phyloP scores from a whole-genome alignment of 495 filamentous ascomycete species.

The Hypoxylon cercidicola region DNA sequence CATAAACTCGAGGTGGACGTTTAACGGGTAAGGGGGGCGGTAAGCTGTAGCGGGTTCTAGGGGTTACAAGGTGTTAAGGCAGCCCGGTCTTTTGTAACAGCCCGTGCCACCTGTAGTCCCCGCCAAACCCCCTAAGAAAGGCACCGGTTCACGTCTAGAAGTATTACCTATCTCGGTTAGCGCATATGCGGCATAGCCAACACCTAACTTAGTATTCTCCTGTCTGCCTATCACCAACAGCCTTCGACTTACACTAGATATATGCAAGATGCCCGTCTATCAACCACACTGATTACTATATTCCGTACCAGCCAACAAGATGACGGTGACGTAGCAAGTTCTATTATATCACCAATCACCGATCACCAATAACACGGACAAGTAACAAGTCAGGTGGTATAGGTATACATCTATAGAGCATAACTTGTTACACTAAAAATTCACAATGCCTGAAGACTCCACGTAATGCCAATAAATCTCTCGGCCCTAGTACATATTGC shows the following conservation, averaged over 20 bases:
- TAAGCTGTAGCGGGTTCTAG: constrained; percentile 23
- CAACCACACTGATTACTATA: not conserved
- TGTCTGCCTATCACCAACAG: no score
- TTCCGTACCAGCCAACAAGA: not conserved
- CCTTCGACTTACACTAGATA: no score
- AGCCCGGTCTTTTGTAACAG: constrained; percentile 34
- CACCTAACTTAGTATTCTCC: not conserved
- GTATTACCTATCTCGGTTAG: constrained; percentile 13
- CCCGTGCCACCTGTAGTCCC: constrained; percentile 41
- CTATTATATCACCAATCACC: not conserved
- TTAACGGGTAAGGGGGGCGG: not conserved
- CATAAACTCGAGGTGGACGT: not conserved
- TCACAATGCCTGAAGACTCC: constrained; percentile 16
- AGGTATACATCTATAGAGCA: constrained; percentile 9
- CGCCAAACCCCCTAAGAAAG: constrained; percentile 32
- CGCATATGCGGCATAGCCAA: constrained; percentile 3
- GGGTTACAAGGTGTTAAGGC: constrained; percentile 1
- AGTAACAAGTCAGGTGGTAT: not conserved
- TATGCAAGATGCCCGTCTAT: no score
- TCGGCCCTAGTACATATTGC: constrained; percentile 20
- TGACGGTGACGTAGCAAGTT: not conserved
- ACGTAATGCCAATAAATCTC: constrained; percentile 21
- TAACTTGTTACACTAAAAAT: constrained; percentile 4
- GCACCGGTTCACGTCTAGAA: constrained; percentile 14
- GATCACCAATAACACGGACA: not conserved